Evolutionary conservation across 1,139 yeast genomes (phyloP).

Genomic region (Saccharomyces hybrid): DNA sequence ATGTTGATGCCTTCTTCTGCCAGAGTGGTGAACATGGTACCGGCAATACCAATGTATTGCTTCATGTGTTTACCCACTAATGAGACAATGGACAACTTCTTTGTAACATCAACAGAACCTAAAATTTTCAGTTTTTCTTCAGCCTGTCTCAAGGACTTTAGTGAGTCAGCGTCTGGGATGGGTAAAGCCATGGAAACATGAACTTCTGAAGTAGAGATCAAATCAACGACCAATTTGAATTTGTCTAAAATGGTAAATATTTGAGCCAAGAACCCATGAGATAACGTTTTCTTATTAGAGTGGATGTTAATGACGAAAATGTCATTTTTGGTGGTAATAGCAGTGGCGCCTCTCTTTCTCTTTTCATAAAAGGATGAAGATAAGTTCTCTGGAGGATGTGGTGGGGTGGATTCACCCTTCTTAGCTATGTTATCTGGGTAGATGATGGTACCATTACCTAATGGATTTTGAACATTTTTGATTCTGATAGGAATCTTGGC

Average conservation of each 20-base stretch:
- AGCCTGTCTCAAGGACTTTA: constrained; percentile 54
- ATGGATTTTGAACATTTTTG: constrained; percentile 89
- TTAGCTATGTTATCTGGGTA: constrained; percentile 84
- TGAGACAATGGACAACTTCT: constrained; percentile 83
- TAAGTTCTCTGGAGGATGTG: constrained; percentile 80
- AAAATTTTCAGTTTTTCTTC: constrained; percentile 66
- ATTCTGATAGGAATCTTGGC: constrained; percentile 95
- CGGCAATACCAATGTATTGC: constrained; percentile 92
- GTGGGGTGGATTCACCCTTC: constrained; percentile 84
- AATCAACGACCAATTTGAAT: constrained; percentile 81
- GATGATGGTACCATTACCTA: constrained; percentile 83
- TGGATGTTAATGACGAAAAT: constrained; percentile 89
- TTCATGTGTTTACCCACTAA: constrained; percentile 96
- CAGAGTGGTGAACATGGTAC: constrained; percentile 88
- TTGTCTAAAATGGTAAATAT: constrained; percentile 82
- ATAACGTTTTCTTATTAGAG: constrained; percentile 83
- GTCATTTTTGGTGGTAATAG: constrained; percentile 89
- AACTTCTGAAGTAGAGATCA: constrained; percentile 93
- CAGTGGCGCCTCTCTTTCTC: constrained; percentile 79
- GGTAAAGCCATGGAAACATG: constrained; percentile 97
- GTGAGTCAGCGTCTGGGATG: constrained; percentile 58
- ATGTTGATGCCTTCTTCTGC: constrained; percentile 90
- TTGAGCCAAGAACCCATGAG: constrained; percentile 91
- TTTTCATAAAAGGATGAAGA: constrained; percentile 40
- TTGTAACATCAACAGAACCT: constrained; percentile 84